Conservation (phyloP, 441 rosid species). For the Isatis lusitanica region DNA sequence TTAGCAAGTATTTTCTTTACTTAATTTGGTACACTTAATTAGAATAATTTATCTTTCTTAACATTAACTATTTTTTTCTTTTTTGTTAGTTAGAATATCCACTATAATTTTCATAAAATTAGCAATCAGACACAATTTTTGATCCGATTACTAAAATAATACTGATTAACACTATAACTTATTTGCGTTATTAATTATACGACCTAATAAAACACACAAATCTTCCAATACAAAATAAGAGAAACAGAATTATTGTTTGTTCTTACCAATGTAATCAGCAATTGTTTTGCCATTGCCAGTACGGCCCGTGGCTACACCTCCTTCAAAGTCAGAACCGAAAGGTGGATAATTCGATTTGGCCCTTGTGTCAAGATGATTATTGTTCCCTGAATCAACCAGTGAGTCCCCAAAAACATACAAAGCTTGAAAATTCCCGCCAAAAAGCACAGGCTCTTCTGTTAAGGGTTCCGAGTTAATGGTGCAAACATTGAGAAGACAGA, state of each 20-base stretch:
- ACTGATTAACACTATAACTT: too few relatives aligned
- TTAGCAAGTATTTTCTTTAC: neutral
- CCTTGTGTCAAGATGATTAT: slow-evolving; percentile 38
- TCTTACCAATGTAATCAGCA: slow-evolving; percentile 45
- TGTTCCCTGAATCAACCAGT: slow-evolving; percentile 49
- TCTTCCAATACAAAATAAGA: too few relatives aligned
- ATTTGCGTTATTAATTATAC: neutral
- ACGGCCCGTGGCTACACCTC: slow-evolving; percentile 46
- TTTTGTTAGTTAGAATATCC: too few relatives aligned
- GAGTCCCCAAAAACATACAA: slow-evolving; percentile 53
- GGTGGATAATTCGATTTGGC: slow-evolving; percentile 42
- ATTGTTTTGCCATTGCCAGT: slow-evolving; percentile 45
- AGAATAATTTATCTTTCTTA: too few relatives aligned
- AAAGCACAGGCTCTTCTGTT: slow-evolving; percentile 14
- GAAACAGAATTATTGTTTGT: too few relatives aligned
- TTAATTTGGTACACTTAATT: neutral
- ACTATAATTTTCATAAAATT: too few relatives aligned
- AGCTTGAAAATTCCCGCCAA: slow-evolving; percentile 35
- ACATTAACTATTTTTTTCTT: too few relatives aligned
- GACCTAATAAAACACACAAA: neutral
- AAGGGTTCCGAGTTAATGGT: neutral
- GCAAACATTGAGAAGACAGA: slow-evolving; percentile 3
- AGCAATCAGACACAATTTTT: too few relatives aligned
- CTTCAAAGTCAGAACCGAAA: slow-evolving; percentile 46
- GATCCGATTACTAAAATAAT: too few relatives aligned